These are phyloP conservation scores for Neoboletus subvelutipes DNA, from an alignment of 768 basidiomycete species.

Conservation along the genomic window DNA sequence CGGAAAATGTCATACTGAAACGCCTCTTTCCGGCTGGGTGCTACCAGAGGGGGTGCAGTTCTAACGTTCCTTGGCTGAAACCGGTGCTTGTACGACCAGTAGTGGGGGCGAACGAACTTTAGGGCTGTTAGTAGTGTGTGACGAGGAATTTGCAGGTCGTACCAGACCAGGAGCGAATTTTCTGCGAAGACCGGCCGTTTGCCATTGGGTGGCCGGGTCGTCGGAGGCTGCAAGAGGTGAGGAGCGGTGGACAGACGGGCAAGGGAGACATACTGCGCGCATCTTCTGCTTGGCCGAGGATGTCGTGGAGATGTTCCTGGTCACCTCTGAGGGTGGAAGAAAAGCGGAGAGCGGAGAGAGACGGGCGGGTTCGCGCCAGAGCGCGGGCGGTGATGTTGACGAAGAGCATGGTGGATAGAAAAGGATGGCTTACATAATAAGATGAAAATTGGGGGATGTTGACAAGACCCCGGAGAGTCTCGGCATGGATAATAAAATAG, in stretches of 20 bases:
- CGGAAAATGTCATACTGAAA: conserved; percentile 65
- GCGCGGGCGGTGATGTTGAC: conserved; percentile 13
- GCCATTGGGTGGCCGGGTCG: conserved; percentile 18
- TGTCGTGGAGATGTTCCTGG: conserved; percentile 22
- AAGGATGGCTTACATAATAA: conserved; percentile 12
- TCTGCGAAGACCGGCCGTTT: conserved; percentile 26
- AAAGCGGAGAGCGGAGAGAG: neutral
- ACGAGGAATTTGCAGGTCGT: neutral
- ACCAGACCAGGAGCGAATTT: conserved; percentile 27
- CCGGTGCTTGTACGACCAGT: conserved; percentile 42
- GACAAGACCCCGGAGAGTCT: conserved; percentile 20
- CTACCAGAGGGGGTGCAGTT: conserved; percentile 44
- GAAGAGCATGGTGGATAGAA: conserved; percentile 11
- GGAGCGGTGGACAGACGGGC: neutral
- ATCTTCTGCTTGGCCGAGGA: conserved; percentile 26
- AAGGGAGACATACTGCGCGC: conserved; percentile 13
- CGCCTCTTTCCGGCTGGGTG: conserved; percentile 55
- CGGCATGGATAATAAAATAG: conserved; percentile 4
- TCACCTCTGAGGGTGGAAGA: conserved; percentile 26
- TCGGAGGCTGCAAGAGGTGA: conserved; percentile 11
- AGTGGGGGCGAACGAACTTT: conserved; percentile 49
- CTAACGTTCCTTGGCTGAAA: conserved; percentile 21
- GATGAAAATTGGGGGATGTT: neutral
- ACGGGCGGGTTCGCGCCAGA: conserved; percentile 5
- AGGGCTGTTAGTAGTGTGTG: neutral